A percentile compares a stretch with the other conserved stretches of the same genome.
phyloP scores from a whole-genome alignment of 257 asterid species.

The Mentha longifolia region DNA sequence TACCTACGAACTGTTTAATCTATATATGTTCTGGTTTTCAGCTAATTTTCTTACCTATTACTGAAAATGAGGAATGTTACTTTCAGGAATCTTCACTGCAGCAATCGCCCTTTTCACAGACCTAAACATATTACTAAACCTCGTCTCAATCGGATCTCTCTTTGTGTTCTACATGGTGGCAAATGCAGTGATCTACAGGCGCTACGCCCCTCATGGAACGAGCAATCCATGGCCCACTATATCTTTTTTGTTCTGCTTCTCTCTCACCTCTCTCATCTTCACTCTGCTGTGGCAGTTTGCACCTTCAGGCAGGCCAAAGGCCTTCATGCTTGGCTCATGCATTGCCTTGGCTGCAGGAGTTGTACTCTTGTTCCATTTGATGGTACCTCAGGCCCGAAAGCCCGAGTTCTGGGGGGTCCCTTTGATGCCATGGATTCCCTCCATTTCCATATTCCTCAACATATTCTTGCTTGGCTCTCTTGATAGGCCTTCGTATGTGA shows the following conservation, averaged over 20 bases:
- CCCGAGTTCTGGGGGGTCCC: slow-evolving; percentile 99
- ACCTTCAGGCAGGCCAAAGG: slow-evolving; percentile 76
- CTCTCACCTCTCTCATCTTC: slow-evolving; percentile 66
- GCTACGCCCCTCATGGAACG: slow-evolving; percentile 60
- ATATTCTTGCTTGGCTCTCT: slow-evolving; percentile 85
- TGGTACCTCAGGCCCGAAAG: slow-evolving; percentile 74
- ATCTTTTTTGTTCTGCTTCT: slow-evolving; percentile 66
- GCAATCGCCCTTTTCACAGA: slow-evolving; percentile 86
- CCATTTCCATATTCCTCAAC: slow-evolving; percentile 82
- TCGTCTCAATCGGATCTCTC: slow-evolving; percentile 82
- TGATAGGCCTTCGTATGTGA: slow-evolving; percentile 65
- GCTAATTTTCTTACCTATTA: no score
- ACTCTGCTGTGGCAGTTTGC: slow-evolving; percentile 74
- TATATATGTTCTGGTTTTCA: no score
- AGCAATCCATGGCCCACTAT: slow-evolving; percentile 89
- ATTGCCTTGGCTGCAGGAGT: slow-evolving; percentile 55
- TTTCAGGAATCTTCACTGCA: slow-evolving; percentile 91
- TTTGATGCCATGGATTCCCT: slow-evolving; percentile 95
- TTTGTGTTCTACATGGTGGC: slow-evolving; percentile 98
- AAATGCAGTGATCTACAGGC: slow-evolving; percentile 86
- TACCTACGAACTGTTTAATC: no score
- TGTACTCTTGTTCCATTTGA: slow-evolving; percentile 61
- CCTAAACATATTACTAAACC: slow-evolving; percentile 70
- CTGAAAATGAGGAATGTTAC: no score
- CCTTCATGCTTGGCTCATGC: slow-evolving; percentile 76